A percentile compares a stretch with the other conserved stretches of the same genome.
Evolutionary conservation across 805 yeast species (phyloP).

Genomic region (Saturnispora serradocipensis): DNA sequence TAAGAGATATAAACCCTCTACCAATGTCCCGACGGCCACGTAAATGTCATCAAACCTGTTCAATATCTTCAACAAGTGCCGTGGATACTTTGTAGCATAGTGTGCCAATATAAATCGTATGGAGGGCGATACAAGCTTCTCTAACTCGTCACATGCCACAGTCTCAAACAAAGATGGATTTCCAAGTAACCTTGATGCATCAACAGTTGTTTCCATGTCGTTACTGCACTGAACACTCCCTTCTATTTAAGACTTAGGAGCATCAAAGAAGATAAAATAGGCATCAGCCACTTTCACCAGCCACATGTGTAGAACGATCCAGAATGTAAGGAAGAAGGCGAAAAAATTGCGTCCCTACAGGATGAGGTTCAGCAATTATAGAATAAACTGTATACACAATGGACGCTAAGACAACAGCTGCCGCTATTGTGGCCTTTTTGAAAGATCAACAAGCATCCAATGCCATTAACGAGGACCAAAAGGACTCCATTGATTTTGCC

Average conservation of each 20-base stretch:
- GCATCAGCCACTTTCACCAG: neutral
- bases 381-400: neutral
- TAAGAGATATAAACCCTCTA: slow-evolving; percentile 64
- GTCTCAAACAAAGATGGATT: slow-evolving; percentile 87
- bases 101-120: slow-evolving; percentile 70
- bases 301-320: neutral
- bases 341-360: slow-evolving; percentile 25
- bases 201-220: slow-evolving; percentile 43
- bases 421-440: slow-evolving; percentile 67
- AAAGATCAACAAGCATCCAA: slow-evolving; percentile 29
- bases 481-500: slow-evolving; percentile 89
- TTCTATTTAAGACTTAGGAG: neutral
- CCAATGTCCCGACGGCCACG: slow-evolving; percentile 43
- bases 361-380: neutral
- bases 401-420: slow-evolving; percentile 52
- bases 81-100: slow-evolving; percentile 72
- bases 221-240: neutral
- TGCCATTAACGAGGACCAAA: slow-evolving; percentile 64
- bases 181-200: slow-evolving; percentile 61
- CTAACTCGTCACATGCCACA: slow-evolving; percentile 71
- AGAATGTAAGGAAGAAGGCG: neutral
- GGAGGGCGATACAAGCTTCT: slow-evolving; percentile 71
- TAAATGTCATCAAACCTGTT: slow-evolving; percentile 74
- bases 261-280: neutral
- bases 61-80: slow-evolving; percentile 49